Base-by-base conservation (phyloP, 768 basidiomycete species). In the Rhodocollybia butyracea region DNA sequence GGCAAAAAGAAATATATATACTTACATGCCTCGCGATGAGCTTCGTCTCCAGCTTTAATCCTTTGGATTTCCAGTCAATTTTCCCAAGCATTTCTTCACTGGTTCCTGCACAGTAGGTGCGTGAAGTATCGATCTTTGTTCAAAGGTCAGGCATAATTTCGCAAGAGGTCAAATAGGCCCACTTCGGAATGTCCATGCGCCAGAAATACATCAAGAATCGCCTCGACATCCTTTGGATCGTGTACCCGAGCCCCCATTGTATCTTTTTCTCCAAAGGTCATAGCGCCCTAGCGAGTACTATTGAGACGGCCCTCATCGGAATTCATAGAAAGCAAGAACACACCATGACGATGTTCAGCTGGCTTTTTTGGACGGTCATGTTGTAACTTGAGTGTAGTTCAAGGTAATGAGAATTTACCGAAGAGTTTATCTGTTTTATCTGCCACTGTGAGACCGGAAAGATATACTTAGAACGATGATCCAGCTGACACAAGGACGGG, bases 161-260 rank as follows among this genome's bases (percentile, higher is more conserved):
- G n/a, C n/a, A n/a, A n/a, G n/a, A n/a, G n/a, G n/a, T n/a, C n/a
- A n/a, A n/a, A n/a, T n/a, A n/a, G n/a, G n/a, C n/a, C n/a, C n/a
- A n/a, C n/a, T n/a, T n/a, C n/a, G n/a, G n/a, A n/a, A 66, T 86
- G 84, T 0, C 85, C 85, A 60, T 82, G 80, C 3, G 69, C 64
- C 29, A 73, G 70, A 63, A 86, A 82, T 26, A 74, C 68, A 58
- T 85, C 81, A 54, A 86, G 64, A 54, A 83, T 80, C 1, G 73
- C 74, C 48, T 78, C 74, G 34, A 82, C 73, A 31, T 78, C 76
- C 50, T 77, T 71, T 53, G 79, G 40, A 46, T 76, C 71, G 57
- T 79, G 73, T 1, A 83, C 79, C 7, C 81, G 70, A 3, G 80
- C 77, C 26, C 77, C 76, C 34, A 77, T 75, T 45, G 70, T 72